These are phyloP conservation scores for Lonicera japonica DNA, from an alignment of 129 eudicot species.

Conservation along the genomic window DNA sequence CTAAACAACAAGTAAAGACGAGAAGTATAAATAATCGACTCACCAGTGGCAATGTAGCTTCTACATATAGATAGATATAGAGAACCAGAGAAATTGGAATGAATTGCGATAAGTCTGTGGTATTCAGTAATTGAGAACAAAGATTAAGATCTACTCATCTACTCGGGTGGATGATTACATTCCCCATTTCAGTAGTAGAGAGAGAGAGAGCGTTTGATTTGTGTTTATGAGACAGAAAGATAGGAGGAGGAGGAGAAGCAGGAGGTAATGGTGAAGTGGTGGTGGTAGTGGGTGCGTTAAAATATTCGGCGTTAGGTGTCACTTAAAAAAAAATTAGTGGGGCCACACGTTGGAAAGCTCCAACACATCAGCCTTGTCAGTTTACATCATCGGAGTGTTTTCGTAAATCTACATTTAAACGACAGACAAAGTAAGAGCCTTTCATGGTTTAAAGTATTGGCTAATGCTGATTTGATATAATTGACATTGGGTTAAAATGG, in stretches of 20 bases:
- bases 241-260: too few relatives aligned
- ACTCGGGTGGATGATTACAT: neutral
- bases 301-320: conserved; percentile 14
- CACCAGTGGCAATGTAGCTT: conserved; percentile 39
- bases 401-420: too few relatives aligned
- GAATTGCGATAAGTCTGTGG: neutral
- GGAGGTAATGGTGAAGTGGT: conserved; percentile 17
- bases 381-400: too few relatives aligned
- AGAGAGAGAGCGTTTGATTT: conserved; percentile 1
- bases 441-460: too few relatives aligned
- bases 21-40: conserved; percentile 13
- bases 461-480: too few relatives aligned
- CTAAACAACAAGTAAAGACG: neutral
- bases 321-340: neutral
- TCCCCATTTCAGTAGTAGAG: neutral
- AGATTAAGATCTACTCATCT: neutral
- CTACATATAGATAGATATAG: conserved; percentile 8
- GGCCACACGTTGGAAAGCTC: too few relatives aligned
- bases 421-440: too few relatives aligned
- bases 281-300: conserved; percentile 12
- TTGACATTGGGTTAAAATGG: too few relatives aligned
- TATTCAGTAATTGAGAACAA: neutral
- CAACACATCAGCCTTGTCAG: neutral
- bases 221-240: conserved; percentile 9
- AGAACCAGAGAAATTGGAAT: conserved; percentile 2